Conservation (phyloP, 1,284 basidiomycete species). For the Ustilago xerochloae region DNA sequence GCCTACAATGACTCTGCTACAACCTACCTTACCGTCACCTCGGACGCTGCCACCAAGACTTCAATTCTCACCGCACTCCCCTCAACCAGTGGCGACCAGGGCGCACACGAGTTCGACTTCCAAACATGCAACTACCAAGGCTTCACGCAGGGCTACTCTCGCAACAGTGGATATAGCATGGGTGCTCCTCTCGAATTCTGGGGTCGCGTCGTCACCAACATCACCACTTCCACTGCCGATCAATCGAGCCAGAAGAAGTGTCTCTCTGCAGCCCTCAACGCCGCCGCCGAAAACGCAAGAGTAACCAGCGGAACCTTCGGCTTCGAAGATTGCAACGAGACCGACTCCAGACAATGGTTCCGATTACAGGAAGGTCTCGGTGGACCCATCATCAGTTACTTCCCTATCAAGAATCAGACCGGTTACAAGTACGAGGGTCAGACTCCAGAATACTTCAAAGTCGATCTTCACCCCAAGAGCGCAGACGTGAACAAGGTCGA, state of each 20-base stretch:
- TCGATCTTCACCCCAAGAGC: slow-evolving; percentile 12
- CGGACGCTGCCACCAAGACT: neutral
- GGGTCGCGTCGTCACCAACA: slow-evolving; percentile 30
- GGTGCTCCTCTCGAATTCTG: slow-evolving; percentile 40
- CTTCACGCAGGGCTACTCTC: slow-evolving; percentile 33
- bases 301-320: slow-evolving; percentile 3
- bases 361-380: slow-evolving; percentile 28
- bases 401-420: slow-evolving; percentile 32
- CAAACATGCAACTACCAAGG: slow-evolving; percentile 33
- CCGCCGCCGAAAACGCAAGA: neutral
- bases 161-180: slow-evolving; percentile 26
- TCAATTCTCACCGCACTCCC: neutral
- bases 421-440: slow-evolving; percentile 28
- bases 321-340: slow-evolving; percentile 11
- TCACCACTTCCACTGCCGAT: neutral
- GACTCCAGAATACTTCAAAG: slow-evolving; percentile 23
- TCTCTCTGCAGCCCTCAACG: slow-evolving; percentile 10
- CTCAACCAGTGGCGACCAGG: neutral
- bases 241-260: slow-evolving; percentile 7
- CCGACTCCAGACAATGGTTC: slow-evolving; percentile 36
- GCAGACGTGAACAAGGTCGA: slow-evolving; percentile 1
- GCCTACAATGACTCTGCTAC: slow-evolving; percentile 24
- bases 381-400: slow-evolving; percentile 10
- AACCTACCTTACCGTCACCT: slow-evolving; percentile 5
- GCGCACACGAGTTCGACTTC: slow-evolving; percentile 17